These are phyloP conservation scores for Musa balbisiana DNA, from an alignment of 202 grass and related monocot species.

Conservation along the genomic window DNA sequence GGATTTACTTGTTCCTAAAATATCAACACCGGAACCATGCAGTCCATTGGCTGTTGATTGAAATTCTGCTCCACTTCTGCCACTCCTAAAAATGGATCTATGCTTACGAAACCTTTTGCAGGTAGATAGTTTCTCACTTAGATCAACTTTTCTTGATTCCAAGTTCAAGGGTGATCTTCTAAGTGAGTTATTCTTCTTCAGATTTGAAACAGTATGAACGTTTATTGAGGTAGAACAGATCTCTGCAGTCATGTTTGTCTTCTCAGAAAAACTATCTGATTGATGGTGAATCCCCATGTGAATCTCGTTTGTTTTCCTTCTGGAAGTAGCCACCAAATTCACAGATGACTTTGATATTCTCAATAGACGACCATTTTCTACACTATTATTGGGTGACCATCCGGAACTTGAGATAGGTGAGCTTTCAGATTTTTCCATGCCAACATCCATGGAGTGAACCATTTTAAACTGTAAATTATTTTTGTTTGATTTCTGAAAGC, in stretches of 20 bases:
- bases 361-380: slow-evolving; percentile 17
- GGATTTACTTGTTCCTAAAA: not conserved
- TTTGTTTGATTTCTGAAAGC: slow-evolving; percentile 29
- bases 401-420: slow-evolving; percentile 22
- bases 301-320: slow-evolving; percentile 46
- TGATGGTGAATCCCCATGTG: slow-evolving; percentile 33
- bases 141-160: not conserved
- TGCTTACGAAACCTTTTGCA: slow-evolving; percentile 10
- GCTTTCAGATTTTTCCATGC: slow-evolving; percentile 27
- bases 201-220: not conserved
- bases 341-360: slow-evolving; percentile 40
- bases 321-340: slow-evolving; percentile 34
- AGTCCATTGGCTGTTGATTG: not conserved
- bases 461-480: not conserved
- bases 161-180: slow-evolving; percentile 8
- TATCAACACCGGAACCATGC: not conserved
- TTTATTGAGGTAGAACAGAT: not conserved
- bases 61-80: not conserved
- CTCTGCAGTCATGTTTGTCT: slow-evolving; percentile 9
- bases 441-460: slow-evolving; percentile 8
- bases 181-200: slow-evolving; percentile 23
- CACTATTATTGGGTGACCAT: slow-evolving; percentile 28
- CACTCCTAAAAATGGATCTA: not conserved
- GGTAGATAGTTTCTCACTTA: not conserved
- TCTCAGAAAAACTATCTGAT: slow-evolving; percentile 35